A percentile compares a stretch with the other conserved stretches of the same genome.
Conservation (phyloP, 768 basidiomycete genomes). For the Epithele typhae region DNA sequence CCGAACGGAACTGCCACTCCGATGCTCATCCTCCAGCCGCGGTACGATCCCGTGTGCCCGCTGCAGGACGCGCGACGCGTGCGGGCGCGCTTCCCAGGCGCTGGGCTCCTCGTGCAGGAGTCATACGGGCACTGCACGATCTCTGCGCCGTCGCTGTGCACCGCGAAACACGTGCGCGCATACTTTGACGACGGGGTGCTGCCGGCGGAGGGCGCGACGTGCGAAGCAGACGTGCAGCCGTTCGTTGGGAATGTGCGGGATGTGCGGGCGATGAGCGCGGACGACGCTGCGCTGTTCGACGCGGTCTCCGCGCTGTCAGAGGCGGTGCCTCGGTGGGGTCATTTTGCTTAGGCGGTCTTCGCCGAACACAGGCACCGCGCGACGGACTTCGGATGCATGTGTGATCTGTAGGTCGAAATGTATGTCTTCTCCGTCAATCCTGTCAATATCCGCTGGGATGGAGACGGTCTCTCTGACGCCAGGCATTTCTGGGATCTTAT, state of each 20-base stretch:
- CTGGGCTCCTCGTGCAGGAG: constrained; percentile 17
- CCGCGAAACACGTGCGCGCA: constrained; percentile 14
- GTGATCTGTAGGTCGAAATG: no score
- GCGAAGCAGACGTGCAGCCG: constrained; percentile 17
- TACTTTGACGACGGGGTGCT: constrained; percentile 18
- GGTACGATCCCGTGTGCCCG: constrained; percentile 18
- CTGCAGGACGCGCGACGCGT: constrained; percentile 12
- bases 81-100: constrained; percentile 11
- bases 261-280: no score
- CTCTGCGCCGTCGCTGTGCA: constrained; percentile 17
- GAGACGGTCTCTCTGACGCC: no score
- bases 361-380: no score
- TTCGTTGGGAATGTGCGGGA: constrained; percentile 6
- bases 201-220: constrained; percentile 16
- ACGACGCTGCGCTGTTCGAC: no score
- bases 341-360: no score
- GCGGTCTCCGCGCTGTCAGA: no score
- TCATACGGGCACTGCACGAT: constrained; percentile 18
- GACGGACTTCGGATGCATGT: no score
- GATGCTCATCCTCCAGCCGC: constrained; percentile 15
- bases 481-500: no score
- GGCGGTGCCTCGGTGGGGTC: no score
- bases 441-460: no score
- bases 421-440: no score
- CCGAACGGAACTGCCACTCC: constrained; percentile 11